A percentile compares a stretch with the other conserved stretches of the same genome.
Conservation (phyloP, 225 moss, liverwort and hornwort genomes). For the Polytrichum commune region DNA sequence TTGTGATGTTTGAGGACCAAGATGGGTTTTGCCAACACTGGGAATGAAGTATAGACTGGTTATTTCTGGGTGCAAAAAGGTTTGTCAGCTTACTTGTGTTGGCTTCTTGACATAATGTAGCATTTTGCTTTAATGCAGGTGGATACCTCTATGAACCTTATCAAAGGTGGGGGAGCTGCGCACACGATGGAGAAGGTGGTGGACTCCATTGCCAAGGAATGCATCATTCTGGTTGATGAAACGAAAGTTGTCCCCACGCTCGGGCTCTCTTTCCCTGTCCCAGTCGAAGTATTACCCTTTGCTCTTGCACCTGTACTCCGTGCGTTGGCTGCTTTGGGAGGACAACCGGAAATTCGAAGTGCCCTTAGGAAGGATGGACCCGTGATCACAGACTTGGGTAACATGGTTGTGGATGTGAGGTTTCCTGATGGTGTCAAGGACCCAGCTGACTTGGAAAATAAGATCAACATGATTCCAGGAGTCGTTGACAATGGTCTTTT, state of each 20-base stretch:
- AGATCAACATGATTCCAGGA: slow-evolving; percentile 91
- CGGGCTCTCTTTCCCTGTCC: slow-evolving; percentile 75
- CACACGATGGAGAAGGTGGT: slow-evolving; percentile 99
- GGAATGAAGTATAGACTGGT: too few relatives aligned
- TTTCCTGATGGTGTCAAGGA: slow-evolving; percentile 80
- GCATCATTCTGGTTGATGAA: slow-evolving; percentile 81
- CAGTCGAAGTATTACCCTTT: slow-evolving; percentile 84
- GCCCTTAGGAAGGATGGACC: slow-evolving; percentile 96
- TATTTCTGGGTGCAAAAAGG: too few relatives aligned
- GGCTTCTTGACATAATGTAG: neutral
- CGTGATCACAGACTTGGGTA: slow-evolving; percentile 91
- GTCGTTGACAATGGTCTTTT: slow-evolving; percentile 94
- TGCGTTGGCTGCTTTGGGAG: slow-evolving; percentile 75
- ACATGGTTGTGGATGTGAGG: slow-evolving; percentile 94
- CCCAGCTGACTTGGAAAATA: slow-evolving; percentile 56
- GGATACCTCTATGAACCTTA: slow-evolving; percentile 81
- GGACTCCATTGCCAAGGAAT: slow-evolving; percentile 82
- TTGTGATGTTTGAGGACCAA: too few relatives aligned
- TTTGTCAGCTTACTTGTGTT: neutral
- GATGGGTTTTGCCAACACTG: too few relatives aligned
- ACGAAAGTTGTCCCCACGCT: slow-evolving; percentile 88
- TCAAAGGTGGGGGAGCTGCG: slow-evolving; percentile 95
- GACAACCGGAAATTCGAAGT: slow-evolving; percentile 82
- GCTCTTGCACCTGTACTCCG: slow-evolving; percentile 89
- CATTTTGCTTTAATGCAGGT: slow-evolving; percentile 39